Base-by-base conservation (phyloP, 1,139 yeast genomes). In the Candida anutae region DNA sequence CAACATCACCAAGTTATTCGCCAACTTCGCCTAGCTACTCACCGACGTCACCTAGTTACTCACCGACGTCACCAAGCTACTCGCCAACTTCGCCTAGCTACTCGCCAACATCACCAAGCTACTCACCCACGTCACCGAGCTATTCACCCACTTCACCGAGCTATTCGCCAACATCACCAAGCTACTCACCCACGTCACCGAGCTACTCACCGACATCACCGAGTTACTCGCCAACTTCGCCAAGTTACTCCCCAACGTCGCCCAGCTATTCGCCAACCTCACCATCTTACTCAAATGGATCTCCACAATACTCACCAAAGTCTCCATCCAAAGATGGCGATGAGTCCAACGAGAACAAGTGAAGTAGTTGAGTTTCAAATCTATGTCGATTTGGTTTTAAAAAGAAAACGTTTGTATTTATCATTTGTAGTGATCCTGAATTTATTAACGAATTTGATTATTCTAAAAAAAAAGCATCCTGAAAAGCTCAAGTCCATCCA, bases 11-110 rank as follows among this genome's bases (percentile, higher is more conserved):
- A 30, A 47, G 58, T 25, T 73, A 72, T 43, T 63, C 74, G 3
- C 77, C 79, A 27, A 77, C 87, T 0, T 75, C 81, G 2, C 83
- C 83, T 38, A 46, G 58, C 19, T 77, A 77, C 48, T 60, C 74
- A 5, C 84, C 80, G 31, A 73, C 80, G 0, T 69, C 79, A 1
- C 82, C 82, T 46, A 39, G 57, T 5, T 80, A 79, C 49, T 66
- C 77, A 0, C 87, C 87, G 34, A 77, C 83, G 0, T 68, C 77
- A 1, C 83, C 83, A 42, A 46, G 58, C 2, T 77, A 77, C 45
- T 60, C 72, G 0, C 83, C 84, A 29, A 75, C 82, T 0, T 70
- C 77, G 0, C 81, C 81, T 45, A 40, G 55, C 0, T 74, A 74
- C 46, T 58, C 70, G 1, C 79, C 80, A 33, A 61, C 69, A 1